Conservation (phyloP, 2,329 filamentous ascomycete genomes). For the Rhynchosporium graminicola region DNA sequence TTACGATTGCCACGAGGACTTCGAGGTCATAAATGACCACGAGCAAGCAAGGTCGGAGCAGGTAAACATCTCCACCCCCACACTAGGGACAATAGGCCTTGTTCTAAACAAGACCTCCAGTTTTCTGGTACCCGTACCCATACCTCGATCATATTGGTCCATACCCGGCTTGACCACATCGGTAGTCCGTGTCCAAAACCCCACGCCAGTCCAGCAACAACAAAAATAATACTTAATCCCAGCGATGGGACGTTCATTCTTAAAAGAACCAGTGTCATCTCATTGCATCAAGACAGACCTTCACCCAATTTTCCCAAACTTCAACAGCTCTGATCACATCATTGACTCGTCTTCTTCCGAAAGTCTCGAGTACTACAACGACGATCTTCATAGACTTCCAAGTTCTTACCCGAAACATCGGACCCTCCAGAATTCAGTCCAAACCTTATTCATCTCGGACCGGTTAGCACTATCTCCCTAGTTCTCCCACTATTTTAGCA, state of each 20-base stretch:
- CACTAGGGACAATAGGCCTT: conserved; percentile 23
- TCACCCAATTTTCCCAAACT: conserved; percentile 1
- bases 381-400: conserved; percentile 11
- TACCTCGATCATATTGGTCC: background rate
- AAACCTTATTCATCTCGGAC: conserved; percentile 11
- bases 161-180: conserved; percentile 11
- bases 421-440: background rate
- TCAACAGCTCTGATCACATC: conserved; percentile 6
- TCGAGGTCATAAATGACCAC: conserved; percentile 23
- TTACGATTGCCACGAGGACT: conserved; percentile 31
- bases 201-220: conserved; percentile 33
- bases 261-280: conserved; percentile 8
- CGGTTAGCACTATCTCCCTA: conserved; percentile 9
- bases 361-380: conserved; percentile 1
- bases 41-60: conserved; percentile 5
- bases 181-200: conserved; percentile 11
- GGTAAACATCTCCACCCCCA: conserved; percentile 24
- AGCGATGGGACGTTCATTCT: conserved; percentile 10
- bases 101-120: conserved; percentile 6
- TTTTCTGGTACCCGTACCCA: conserved; percentile 1
- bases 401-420: background rate
- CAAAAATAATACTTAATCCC: conserved; percentile 30
- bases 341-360: conserved; percentile 8
- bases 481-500: conserved; percentile 11
- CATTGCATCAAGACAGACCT: conserved; percentile 7